phyloP scores from a whole-genome alignment of 352 stramenopile species.

The Globisporangium carolinianum region DNA sequence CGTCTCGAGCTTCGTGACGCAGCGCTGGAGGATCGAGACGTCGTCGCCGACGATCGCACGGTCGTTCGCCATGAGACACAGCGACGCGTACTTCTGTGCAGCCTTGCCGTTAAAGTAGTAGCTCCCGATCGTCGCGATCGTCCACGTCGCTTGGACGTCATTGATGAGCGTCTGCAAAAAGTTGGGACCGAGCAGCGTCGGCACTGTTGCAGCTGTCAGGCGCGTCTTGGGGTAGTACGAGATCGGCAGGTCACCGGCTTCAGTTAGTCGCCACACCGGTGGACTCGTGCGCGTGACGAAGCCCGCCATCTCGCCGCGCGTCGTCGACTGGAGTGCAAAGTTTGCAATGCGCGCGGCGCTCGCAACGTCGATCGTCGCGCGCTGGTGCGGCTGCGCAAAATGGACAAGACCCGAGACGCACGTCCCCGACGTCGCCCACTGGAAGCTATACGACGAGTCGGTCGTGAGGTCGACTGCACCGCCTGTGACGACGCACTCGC shows the following conservation, averaged over 20 bases:
- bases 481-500: constrained; percentile 53
- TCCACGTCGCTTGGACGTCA: constrained; percentile 54
- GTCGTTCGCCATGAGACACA: constrained; percentile 74
- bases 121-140: constrained; percentile 37
- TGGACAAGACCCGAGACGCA: constrained; percentile 55
- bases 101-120: constrained; percentile 78
- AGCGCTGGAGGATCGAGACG: constrained; percentile 45
- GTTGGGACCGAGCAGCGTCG: constrained; percentile 4
- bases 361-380: constrained; percentile 33
- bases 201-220: constrained; percentile 15
- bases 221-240: constrained; percentile 50
- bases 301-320: constrained; percentile 43
- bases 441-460: constrained; percentile 46
- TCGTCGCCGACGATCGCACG: constrained; percentile 48
- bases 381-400: constrained; percentile 55
- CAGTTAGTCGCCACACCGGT: constrained; percentile 38
- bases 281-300: constrained; percentile 37
- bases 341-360: constrained; percentile 28
- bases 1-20: constrained; percentile 54
- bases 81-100: constrained; percentile 64
- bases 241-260: constrained; percentile 35
- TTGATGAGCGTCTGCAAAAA: constrained; percentile 37
- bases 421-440: constrained; percentile 48
- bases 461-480: constrained; percentile 31
- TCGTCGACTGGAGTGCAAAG: constrained; percentile 40